Percentiles rank a stretch among this genome's conserved stretches.
Conservation (phyloP, 345 rosid genomes). For the Ricinus communis region DNA sequence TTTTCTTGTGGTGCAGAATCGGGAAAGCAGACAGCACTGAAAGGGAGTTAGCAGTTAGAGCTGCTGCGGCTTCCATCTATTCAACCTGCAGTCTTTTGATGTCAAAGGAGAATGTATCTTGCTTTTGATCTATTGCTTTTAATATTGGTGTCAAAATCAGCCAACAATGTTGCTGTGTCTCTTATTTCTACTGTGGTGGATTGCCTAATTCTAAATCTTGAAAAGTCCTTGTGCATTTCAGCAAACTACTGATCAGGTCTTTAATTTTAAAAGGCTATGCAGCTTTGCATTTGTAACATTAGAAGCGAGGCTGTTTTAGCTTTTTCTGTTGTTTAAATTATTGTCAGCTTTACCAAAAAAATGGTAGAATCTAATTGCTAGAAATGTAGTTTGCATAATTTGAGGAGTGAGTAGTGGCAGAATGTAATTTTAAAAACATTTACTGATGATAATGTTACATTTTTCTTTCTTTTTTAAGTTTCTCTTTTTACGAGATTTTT, state of each 20-base stretch:
- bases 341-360: background rate
- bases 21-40: slow-evolving; percentile 44
- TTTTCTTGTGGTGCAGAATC: slow-evolving; percentile 38
- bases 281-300: slow-evolving; percentile 13
- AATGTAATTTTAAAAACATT: background rate
- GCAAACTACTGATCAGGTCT: slow-evolving; percentile 6
- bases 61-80: slow-evolving; percentile 97
- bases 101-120: slow-evolving; percentile 67
- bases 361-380: slow-evolving; percentile 2
- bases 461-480: too few species aligned
- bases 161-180: background rate
- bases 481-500: too few species aligned
- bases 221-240: slow-evolving; percentile 17
- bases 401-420: background rate
- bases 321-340: background rate
- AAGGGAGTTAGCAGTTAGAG: slow-evolving; percentile 69
- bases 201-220: background rate
- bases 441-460: background rate
- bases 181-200: background rate
- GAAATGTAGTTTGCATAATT: slow-evolving; percentile 10
- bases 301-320: background rate
- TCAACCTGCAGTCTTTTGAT: slow-evolving; percentile 74
- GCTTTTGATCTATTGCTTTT: too few species aligned
- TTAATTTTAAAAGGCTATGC: slow-evolving; percentile 5
- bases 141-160: background rate